Evolutionary conservation across 148 eudicot genomes (phyloP).

Genomic region (Simmondsia chinensis): DNA sequence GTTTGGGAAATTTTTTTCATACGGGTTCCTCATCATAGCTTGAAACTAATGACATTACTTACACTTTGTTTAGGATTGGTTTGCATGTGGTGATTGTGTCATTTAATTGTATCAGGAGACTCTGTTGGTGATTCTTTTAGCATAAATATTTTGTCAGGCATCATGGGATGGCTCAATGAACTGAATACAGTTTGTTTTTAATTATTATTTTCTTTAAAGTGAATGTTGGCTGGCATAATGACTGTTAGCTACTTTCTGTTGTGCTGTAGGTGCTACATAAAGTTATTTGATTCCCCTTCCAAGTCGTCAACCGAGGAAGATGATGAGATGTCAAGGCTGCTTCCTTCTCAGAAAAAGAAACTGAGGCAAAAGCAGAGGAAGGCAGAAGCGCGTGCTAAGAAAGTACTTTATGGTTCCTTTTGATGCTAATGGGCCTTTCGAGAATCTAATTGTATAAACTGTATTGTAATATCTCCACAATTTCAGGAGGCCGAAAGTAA

Average conservation of each 20-base stretch:
- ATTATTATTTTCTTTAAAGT: background rate
- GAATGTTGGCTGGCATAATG: background rate
- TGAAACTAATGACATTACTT: no score
- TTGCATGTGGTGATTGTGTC: no score
- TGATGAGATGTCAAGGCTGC: slow-evolving; percentile 79
- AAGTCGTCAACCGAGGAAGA: slow-evolving; percentile 88
- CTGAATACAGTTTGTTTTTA: no score
- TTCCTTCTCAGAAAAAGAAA: slow-evolving; percentile 90
- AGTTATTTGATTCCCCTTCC: slow-evolving; percentile 79
- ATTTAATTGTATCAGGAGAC: no score
- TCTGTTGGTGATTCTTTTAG: no score
- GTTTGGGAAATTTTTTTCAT: no score
- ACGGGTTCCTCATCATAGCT: no score
- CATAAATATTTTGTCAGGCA: no score
- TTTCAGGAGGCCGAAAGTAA: slow-evolving; percentile 90
- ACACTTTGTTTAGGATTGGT: no score
- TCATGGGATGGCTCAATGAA: no score
- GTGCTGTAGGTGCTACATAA: slow-evolving; percentile 75
- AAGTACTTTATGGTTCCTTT: slow-evolving; percentile 32
- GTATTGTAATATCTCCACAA: slow-evolving; percentile 9
- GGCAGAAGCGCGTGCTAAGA: slow-evolving; percentile 96
- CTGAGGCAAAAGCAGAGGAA: slow-evolving; percentile 93
- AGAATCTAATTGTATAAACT: slow-evolving; percentile 1
- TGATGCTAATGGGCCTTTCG: slow-evolving; percentile 1
- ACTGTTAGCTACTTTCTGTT: slow-evolving; percentile 9